phyloP scores from a whole-genome alignment of 2,329 filamentous ascomycete genomes.

The Colletotrichum chlorophyti region DNA sequence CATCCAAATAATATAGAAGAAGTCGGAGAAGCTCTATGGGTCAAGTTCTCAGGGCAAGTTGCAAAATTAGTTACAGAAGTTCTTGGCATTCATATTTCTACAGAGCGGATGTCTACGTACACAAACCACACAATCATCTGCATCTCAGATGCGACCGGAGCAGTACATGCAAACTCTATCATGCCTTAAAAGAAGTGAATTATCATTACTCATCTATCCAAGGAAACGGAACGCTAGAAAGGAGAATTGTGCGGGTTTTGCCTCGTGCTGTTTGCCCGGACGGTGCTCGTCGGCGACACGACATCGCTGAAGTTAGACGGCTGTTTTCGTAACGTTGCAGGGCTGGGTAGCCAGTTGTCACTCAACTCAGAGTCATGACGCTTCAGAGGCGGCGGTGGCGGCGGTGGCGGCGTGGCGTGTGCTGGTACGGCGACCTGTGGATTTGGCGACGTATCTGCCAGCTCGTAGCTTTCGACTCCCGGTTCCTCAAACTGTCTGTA shows the following conservation, averaged over 20 bases:
- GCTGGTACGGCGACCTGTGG: not conserved
- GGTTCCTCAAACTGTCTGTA: not conserved
- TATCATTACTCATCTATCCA: slow-evolving; percentile 27
- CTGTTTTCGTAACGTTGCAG: slow-evolving; percentile 3
- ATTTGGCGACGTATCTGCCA: slow-evolving; percentile 18
- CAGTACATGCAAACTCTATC: not conserved
- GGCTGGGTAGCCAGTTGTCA: not conserved
- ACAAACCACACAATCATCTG: not conserved
- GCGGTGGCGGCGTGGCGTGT: not conserved
- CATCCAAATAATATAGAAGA: no score
- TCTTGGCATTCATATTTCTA: no score
- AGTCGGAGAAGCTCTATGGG: no score
- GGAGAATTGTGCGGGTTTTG: not conserved
- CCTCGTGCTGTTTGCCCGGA: slow-evolving; percentile 9
- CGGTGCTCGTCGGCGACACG: slow-evolving; percentile 18
- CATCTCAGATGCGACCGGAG: no score
- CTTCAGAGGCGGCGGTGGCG: not conserved
- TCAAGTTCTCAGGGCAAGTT: no score
- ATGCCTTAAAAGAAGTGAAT: slow-evolving; percentile 21
- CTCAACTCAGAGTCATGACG: slow-evolving; percentile 9
- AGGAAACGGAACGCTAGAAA: slow-evolving; percentile 22
- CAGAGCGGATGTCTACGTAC: no score
- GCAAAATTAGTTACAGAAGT: no score
- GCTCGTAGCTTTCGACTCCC: slow-evolving; percentile 20
- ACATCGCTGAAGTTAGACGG: not conserved